Evolutionary conservation across 768 basidiomycete species (phyloP).

Genomic region (Chlorophyllum brunneum): DNA sequence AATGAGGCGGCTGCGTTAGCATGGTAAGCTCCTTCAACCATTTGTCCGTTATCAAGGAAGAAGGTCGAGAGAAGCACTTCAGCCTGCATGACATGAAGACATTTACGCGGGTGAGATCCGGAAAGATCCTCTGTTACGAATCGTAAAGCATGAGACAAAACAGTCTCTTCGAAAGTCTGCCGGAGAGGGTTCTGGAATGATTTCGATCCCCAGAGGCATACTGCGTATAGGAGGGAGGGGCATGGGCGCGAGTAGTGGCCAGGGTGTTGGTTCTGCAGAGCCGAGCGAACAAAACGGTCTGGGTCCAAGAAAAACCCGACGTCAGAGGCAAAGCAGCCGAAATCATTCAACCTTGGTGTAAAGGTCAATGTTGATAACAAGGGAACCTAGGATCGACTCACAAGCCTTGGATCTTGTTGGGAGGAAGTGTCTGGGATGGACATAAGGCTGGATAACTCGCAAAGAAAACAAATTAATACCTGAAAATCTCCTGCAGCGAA

Average conservation of each 20-base stretch:
- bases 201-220: constrained; percentile 35
- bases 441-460: not conserved
- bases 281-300: constrained; percentile 35
- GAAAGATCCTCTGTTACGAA: constrained; percentile 34
- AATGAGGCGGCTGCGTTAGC: constrained; percentile 43
- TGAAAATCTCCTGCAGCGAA: constrained; percentile 5
- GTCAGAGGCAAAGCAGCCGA: constrained; percentile 39
- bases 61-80: constrained; percentile 53
- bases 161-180: constrained; percentile 26
- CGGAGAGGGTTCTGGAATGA: constrained; percentile 21
- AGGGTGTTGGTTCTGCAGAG: constrained; percentile 23
- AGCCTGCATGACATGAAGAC: constrained; percentile 42
- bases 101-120: constrained; percentile 34
- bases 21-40: constrained; percentile 46
- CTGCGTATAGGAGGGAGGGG: constrained; percentile 32
- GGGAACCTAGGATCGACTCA: not conserved
- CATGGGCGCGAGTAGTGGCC: constrained; percentile 30
- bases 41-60: constrained; percentile 43
- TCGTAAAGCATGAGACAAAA: constrained; percentile 38
- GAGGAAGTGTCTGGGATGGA: not conserved
- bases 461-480: not conserved
- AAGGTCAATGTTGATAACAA: constrained; percentile 2
- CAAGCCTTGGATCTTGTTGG: not conserved
- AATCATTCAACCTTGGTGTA: constrained; percentile 25
- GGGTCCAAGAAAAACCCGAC: constrained; percentile 52